Percentiles rank a stretch among this genome's conserved stretches.
Conservation (phyloP, 768 basidiomycete species). For the Auricularia sp. region DNA sequence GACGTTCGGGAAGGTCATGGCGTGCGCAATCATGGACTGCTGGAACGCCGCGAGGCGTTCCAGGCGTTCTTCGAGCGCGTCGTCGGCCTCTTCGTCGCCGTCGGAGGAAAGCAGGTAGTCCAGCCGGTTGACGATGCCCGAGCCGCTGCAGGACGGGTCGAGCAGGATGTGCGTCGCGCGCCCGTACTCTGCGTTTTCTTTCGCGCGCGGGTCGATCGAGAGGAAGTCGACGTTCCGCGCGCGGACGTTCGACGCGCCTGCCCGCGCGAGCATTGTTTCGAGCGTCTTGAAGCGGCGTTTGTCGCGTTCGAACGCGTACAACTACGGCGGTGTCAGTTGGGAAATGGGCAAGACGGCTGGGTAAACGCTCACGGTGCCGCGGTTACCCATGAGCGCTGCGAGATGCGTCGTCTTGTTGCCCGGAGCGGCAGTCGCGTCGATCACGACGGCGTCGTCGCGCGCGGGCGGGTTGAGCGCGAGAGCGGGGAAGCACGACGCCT, state of each 20-base stretch:
- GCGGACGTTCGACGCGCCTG: conserved; percentile 71
- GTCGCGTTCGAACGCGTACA: conserved; percentile 87
- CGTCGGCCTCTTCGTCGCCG: conserved; percentile 36
- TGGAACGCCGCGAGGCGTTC: conserved; percentile 83
- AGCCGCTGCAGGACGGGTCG: conserved; percentile 95
- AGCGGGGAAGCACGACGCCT: conserved; percentile 95
- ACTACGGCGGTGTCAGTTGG: conserved; percentile 25
- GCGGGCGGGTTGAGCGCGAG: conserved; percentile 69
- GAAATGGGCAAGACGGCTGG: background rate
- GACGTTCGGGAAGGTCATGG: conserved; percentile 82
- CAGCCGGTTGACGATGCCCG: conserved; percentile 82
- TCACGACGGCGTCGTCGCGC: conserved; percentile 44
- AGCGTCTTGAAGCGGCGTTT: conserved; percentile 72
- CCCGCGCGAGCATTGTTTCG: conserved; percentile 73
- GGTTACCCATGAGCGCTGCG: conserved; percentile 74
- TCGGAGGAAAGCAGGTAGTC: conserved; percentile 64
- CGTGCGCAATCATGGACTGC: conserved; percentile 82
- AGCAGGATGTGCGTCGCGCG: conserved; percentile 80
- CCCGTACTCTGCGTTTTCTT: conserved; percentile 42
- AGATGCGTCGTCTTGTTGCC: conserved; percentile 97
- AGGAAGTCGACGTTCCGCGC: conserved; percentile 78
- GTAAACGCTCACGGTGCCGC: conserved; percentile 53
- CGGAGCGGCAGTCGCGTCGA: conserved; percentile 93
- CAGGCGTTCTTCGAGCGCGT: conserved; percentile 44
- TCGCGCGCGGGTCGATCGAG: conserved; percentile 45